Percentiles rank a stretch among this genome's conserved stretches.
Evolutionary conservation across 2,329 filamentous ascomycete species (phyloP).

Genomic region (Dissoconium aciculare): DNA sequence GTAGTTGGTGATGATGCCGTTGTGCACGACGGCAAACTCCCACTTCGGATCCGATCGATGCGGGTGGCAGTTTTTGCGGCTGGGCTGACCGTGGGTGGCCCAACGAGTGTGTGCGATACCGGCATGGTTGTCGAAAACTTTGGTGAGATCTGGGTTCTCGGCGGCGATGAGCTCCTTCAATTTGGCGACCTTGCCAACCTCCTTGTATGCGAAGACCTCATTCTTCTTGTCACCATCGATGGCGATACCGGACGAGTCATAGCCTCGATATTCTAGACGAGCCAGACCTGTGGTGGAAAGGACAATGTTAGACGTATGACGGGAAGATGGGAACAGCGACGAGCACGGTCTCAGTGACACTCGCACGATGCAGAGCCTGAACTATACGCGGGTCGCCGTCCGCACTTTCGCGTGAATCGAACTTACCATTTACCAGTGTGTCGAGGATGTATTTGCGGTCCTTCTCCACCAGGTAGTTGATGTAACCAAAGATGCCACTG

Average conservation of each 20-base stretch:
- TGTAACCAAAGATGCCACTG: constrained; percentile 82
- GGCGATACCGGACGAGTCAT: constrained; percentile 92
- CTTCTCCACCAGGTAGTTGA: constrained; percentile 99
- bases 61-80: constrained; percentile 91
- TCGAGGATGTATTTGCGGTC: constrained; percentile 92
- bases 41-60: constrained; percentile 92
- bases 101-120: constrained; percentile 98
- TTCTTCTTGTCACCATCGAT: constrained; percentile 98
- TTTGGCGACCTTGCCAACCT: constrained; percentile 97
- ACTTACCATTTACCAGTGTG: constrained; percentile 85
- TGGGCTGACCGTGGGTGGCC: constrained; percentile 94
- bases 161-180: constrained; percentile 84
- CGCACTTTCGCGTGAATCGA: too few species aligned
- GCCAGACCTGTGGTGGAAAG: constrained; percentile 55
- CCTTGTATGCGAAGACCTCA: constrained; percentile 93
- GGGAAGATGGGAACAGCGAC: too few species aligned
- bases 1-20: constrained; percentile 99
- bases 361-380: too few species aligned
- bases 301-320: constrained; percentile 19
- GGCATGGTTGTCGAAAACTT: constrained; percentile 94
- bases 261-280: constrained; percentile 94
- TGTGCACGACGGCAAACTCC: constrained; percentile 97
- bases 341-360: too few species aligned
- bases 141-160: constrained; percentile 67
- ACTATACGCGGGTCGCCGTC: too few species aligned